A percentile compares a stretch with the other conserved stretches of the same genome.
These are phyloP conservation scores for Salix brachista DNA, from an alignment of 345 rosid genomes.

Conservation along the genomic window DNA sequence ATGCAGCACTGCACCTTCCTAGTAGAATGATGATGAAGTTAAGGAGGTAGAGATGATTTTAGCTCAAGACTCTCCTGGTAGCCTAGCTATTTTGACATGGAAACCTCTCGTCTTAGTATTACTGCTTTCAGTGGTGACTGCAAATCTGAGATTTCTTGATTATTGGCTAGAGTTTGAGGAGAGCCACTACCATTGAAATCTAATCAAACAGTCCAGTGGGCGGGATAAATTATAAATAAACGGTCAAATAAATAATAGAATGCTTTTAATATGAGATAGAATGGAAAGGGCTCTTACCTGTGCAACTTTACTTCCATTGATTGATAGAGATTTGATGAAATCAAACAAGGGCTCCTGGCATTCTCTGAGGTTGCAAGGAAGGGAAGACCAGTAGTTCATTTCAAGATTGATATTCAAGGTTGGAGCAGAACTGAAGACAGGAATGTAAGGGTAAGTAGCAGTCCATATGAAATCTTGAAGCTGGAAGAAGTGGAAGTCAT, in stretches of 20 bases:
- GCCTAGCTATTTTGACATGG: background rate
- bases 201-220: background rate
- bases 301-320: slow-evolving; percentile 84
- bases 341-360: slow-evolving; percentile 93
- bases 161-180: background rate
- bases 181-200: background rate
- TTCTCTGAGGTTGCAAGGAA: slow-evolving; percentile 78
- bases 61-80: background rate
- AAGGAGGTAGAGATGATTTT: background rate
- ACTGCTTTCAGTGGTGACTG: no score
- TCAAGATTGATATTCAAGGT: slow-evolving; percentile 91
- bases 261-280: background rate
- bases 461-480: background rate
- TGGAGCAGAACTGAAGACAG: slow-evolving; percentile 68
- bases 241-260: background rate
- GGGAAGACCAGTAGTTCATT: slow-evolving; percentile 96
- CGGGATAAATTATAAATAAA: background rate
- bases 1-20: background rate
- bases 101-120: background rate
- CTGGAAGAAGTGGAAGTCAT: background rate
- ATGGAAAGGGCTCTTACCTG: slow-evolving; percentile 39
- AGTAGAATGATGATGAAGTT: background rate
- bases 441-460: slow-evolving; percentile 9
- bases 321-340: slow-evolving; percentile 57
- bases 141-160: background rate